These are phyloP conservation scores for Pyropia haitanensis DNA, from an alignment of 23 red algal genomes.

Conservation along the genomic window DNA sequence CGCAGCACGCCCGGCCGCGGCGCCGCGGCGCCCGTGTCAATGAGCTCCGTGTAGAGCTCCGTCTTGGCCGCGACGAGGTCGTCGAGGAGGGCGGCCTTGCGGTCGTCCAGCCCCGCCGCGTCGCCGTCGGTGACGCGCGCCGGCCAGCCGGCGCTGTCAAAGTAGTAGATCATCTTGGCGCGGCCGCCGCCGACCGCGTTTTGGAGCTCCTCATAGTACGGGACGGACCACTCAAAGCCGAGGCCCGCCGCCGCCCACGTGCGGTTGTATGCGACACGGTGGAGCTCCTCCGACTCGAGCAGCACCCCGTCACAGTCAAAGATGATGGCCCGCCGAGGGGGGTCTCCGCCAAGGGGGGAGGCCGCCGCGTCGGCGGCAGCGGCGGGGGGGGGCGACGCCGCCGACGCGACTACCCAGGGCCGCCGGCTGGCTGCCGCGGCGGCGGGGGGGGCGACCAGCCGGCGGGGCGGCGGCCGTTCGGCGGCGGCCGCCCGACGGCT, in stretches of 20 bases:
- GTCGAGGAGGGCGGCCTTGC: slow-evolving; percentile 12
- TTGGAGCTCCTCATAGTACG: slow-evolving; percentile 86
- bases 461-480: too few species aligned
- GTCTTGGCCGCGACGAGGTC: slow-evolving; percentile 59
- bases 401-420: too few species aligned
- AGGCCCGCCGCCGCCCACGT: slow-evolving; percentile 32
- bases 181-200: slow-evolving; percentile 89
- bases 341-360: too few species aligned
- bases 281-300: slow-evolving; percentile 89
- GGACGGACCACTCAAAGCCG: slow-evolving; percentile 49
- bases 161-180: slow-evolving; percentile 94
- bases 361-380: too few species aligned
- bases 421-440: too few species aligned
- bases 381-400: too few species aligned
- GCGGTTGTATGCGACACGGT: slow-evolving; percentile 81
- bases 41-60: slow-evolving; percentile 38
- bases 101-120: neutral
- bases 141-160: slow-evolving; percentile 82
- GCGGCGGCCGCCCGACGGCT: too few species aligned
- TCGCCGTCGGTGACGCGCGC: neutral
- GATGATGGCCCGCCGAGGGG: slow-evolving; percentile 47
- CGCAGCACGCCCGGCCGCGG: slow-evolving; percentile 63
- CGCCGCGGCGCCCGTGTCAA: slow-evolving; percentile 16
- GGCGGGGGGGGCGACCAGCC: too few species aligned
- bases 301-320: slow-evolving; percentile 99